A percentile compares a stretch with the other conserved stretches of the same genome.
Evolutionary conservation across 176 grass and related monocot species (phyloP).

Genomic region (Carex kokanica): DNA sequence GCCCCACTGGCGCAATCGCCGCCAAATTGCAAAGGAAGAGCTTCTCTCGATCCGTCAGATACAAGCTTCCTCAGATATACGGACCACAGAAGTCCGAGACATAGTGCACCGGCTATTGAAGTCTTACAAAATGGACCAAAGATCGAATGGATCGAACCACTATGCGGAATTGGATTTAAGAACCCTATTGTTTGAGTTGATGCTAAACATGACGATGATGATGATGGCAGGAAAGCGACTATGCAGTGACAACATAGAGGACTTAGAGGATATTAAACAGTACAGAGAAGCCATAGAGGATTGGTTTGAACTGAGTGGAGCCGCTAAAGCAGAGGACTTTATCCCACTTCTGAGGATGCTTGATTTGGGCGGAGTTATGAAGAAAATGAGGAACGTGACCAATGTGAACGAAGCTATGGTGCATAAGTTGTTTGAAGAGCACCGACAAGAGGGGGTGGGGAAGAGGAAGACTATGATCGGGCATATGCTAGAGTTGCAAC

Average conservation of each 20-base stretch:
- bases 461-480: conserved; percentile 26
- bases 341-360: conserved; percentile 20
- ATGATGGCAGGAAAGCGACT: conserved; percentile 17
- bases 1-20: not conserved
- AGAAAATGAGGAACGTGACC: not conserved
- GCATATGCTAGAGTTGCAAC: conserved; percentile 29
- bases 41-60: not conserved
- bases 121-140: conserved; percentile 2
- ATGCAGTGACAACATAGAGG: not conserved
- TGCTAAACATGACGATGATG: conserved; percentile 25
- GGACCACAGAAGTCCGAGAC: not conserved
- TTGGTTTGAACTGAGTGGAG: conserved; percentile 14
- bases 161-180: conserved; percentile 19
- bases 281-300: conserved; percentile 18
- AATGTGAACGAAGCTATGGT: not conserved
- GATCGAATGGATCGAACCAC: not conserved
- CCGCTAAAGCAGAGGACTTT: conserved; percentile 4
- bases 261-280: not conserved
- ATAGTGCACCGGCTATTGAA: not conserved
- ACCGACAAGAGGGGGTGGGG: not conserved
- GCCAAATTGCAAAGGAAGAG: conserved; percentile 5
- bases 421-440: conserved; percentile 25
- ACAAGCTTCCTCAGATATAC: conserved; percentile 15
- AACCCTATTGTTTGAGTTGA: conserved; percentile 14
- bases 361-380: conserved; percentile 9